Percentiles rank a stretch among this genome's conserved stretches.
Evolutionary conservation across 1,284 basidiomycete genomes (phyloP).

Genomic region (Ustilago cynodontis): DNA sequence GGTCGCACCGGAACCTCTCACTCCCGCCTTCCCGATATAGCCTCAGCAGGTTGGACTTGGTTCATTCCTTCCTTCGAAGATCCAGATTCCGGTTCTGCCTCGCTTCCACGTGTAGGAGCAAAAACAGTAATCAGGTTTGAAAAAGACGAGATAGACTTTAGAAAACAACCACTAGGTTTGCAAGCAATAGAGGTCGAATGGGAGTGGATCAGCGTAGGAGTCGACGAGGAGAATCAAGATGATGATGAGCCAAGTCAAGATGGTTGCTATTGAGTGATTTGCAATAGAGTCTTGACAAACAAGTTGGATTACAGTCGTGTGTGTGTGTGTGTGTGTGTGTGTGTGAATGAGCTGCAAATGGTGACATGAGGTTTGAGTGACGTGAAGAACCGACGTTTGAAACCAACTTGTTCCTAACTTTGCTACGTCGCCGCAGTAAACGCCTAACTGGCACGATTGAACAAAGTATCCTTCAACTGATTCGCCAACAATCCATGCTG

Average conservation of each 20-base stretch:
- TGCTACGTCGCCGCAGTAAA: no score
- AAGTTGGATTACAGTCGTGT: no score
- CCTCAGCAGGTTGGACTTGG: slow-evolving; percentile 68
- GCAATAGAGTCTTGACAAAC: no score
- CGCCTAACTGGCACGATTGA: no score
- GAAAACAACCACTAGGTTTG: slow-evolving; percentile 66
- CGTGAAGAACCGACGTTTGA: no score
- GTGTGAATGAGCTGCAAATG: no score
- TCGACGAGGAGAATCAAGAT: slow-evolving; percentile 11
- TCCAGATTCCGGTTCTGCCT: slow-evolving; percentile 23
- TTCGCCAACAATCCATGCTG: slow-evolving; percentile 91
- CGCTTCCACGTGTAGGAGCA: slow-evolving; percentile 17
- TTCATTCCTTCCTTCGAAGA: slow-evolving; percentile 69
- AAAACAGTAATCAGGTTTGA: slow-evolving; percentile 45
- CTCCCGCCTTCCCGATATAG: slow-evolving; percentile 64
- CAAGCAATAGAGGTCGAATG: slow-evolving; percentile 64
- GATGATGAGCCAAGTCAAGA: not conserved
- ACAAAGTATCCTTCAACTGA: slow-evolving; percentile 80
- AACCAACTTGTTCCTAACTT: no score
- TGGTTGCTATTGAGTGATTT: no score
- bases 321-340: no score
- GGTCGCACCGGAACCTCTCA: slow-evolving; percentile 67
- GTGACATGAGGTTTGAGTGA: no score
- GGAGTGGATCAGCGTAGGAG: slow-evolving; percentile 60
- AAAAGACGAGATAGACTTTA: slow-evolving; percentile 68